These are phyloP conservation scores for Chlamydomonas sphaeroides DNA, from an alignment of 139 green algal species.

Conservation along the genomic window DNA sequence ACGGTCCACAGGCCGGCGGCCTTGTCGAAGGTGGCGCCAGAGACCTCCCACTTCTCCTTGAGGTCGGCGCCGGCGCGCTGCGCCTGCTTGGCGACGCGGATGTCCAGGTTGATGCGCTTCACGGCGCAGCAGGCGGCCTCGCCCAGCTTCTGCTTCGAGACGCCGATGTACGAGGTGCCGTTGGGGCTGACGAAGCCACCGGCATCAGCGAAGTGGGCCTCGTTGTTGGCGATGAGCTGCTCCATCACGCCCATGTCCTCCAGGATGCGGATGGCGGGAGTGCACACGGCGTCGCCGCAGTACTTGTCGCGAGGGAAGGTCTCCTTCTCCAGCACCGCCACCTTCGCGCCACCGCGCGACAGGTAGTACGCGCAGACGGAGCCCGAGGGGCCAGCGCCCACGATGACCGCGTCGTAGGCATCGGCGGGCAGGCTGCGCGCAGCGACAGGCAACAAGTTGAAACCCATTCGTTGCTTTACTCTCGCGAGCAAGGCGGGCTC, in stretches of 20 bases:
- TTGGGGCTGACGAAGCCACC: conserved; percentile 77
- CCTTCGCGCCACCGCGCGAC: conserved; percentile 77
- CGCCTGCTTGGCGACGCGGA: conserved; percentile 76
- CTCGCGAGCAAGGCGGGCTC: too few species aligned
- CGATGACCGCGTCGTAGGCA: conserved; percentile 86
- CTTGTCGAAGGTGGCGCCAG: conserved; percentile 76
- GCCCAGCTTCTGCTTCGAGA: conserved; percentile 74
- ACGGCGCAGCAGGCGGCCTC: conserved; percentile 82
- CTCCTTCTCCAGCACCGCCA: conserved; percentile 88
- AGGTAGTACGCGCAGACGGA: conserved; percentile 79
- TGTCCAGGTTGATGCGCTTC: conserved; percentile 89
- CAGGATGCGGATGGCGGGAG: conserved; percentile 81
- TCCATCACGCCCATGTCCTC: conserved; percentile 80
- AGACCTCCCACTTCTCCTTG: conserved; percentile 85
- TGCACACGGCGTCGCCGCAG: conserved; percentile 88
- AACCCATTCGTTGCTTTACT: too few species aligned
- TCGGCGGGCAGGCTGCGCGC: conserved; percentile 75
- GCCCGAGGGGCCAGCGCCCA: conserved; percentile 86
- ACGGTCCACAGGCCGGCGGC: conserved; percentile 85
- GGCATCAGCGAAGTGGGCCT: conserved; percentile 89
- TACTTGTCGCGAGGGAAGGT: conserved; percentile 85
- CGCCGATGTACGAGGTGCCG: conserved; percentile 89
- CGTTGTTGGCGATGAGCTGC: conserved; percentile 84
- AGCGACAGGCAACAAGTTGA: too few species aligned
- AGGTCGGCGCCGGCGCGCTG: conserved; percentile 75